Percentiles rank a stretch among this genome's conserved stretches.
These are phyloP conservation scores for Dryas octopetala DNA, from an alignment of 306 rosid species.

Conservation along the genomic window DNA sequence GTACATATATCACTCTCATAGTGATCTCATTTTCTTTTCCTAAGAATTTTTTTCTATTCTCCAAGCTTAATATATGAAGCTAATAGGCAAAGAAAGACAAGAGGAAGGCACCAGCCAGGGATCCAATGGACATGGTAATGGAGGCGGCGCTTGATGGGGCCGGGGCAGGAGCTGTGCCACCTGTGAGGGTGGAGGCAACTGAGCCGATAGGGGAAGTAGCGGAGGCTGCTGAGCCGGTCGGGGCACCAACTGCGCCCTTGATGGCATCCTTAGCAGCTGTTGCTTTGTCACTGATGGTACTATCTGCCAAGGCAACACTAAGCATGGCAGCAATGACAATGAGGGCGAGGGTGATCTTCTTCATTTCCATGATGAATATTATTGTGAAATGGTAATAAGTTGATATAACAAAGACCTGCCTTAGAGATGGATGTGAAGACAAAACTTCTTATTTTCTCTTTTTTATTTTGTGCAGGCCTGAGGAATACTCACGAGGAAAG, in stretches of 20 bases:
- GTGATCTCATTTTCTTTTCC: background rate
- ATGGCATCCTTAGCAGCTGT: background rate
- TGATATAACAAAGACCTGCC: background rate
- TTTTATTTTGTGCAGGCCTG: background rate
- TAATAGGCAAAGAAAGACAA: constrained; percentile 18
- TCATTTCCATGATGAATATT: constrained; percentile 15
- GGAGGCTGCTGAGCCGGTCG: background rate
- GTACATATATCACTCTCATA: background rate
- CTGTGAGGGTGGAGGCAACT: background rate
- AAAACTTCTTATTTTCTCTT: background rate
- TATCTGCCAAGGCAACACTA: background rate
- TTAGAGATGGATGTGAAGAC: background rate
- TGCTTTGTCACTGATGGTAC: background rate
- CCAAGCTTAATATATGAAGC: constrained; percentile 35
- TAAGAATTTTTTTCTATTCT: background rate
- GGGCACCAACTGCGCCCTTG: background rate
- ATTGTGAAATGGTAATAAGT: background rate
- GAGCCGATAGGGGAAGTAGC: background rate
- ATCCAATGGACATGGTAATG: background rate
- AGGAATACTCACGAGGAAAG: background rate
- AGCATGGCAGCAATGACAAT: constrained; percentile 5
- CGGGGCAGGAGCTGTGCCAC: constrained; percentile 11
- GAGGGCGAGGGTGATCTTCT: constrained; percentile 17
- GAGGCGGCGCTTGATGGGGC: background rate
- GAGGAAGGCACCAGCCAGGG: constrained; percentile 11